phyloP scores from a whole-genome alignment of 768 basidiomycete species.

The Suillus occidentalis region DNA sequence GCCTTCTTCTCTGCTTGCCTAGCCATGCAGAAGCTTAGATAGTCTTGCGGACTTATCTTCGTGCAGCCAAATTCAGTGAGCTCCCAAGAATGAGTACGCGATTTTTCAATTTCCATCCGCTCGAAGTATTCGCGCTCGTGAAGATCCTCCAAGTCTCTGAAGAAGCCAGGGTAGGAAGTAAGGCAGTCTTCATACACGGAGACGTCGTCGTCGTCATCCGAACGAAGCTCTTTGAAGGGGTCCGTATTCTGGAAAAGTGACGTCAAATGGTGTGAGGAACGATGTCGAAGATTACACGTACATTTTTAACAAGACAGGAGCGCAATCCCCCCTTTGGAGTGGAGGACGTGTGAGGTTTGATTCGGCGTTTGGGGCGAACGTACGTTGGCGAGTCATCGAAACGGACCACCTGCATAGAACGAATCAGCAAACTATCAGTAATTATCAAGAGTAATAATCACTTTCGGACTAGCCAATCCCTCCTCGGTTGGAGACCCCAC shows the following conservation, averaged over 20 bases:
- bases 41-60: conserved; percentile 26
- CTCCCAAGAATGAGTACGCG: conserved; percentile 27
- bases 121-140: conserved; percentile 14
- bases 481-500: conserved; percentile 9
- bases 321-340: conserved; percentile 20
- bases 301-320: conserved; percentile 29
- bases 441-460: conserved; percentile 7
- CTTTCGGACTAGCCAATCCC: conserved; percentile 18
- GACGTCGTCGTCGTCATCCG: conserved; percentile 16
- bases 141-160: conserved; percentile 20
- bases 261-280: conserved; percentile 3
- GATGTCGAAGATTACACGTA: conserved; percentile 11
- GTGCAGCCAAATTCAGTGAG: conserved; percentile 29
- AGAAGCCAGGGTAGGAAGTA: conserved; percentile 19
- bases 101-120: conserved; percentile 8
- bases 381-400: conserved; percentile 28
- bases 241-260: conserved; percentile 17
- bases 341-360: conserved; percentile 16
- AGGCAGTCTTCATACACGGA: conserved; percentile 33
- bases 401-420: conserved; percentile 22
- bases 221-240: background rate
- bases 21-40: conserved; percentile 26
- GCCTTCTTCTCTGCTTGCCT: conserved; percentile 28
- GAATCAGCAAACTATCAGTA: background rate
- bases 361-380: conserved; percentile 20